Evolutionary conservation across 805 yeast genomes (phyloP).

Genomic region (Lachancea meyersii): DNA sequence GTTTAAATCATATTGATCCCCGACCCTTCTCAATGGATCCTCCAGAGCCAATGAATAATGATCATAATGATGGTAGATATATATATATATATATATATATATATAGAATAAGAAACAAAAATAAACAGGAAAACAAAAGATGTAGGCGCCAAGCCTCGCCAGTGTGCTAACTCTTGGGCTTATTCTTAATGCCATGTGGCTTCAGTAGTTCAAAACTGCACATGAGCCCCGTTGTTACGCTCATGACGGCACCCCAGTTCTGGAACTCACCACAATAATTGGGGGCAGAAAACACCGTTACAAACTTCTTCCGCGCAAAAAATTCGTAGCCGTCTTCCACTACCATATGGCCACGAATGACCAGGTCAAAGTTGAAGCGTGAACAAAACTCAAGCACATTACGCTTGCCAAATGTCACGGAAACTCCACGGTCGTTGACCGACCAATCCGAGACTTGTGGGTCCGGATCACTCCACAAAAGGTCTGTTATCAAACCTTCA

Average conservation of each 20-base stretch:
- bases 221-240: conserved; percentile 58
- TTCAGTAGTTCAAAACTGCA: conserved; percentile 68
- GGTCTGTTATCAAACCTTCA: conserved; percentile 66
- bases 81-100: no score
- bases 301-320: conserved; percentile 64
- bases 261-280: conserved; percentile 79
- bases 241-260: conserved; percentile 76
- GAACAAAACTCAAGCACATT: conserved; percentile 62
- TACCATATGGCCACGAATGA: conserved; percentile 83
- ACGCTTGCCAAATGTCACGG: conserved; percentile 66
- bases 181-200: conserved; percentile 36
- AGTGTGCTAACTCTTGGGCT: neutral
- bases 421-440: conserved; percentile 75
- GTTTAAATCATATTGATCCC: no score
- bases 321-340: conserved; percentile 87
- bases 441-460: conserved; percentile 54
- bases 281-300: conserved; percentile 76
- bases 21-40: neutral
- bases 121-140: neutral
- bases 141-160: neutral
- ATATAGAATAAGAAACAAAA: conserved; percentile 1
- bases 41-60: no score
- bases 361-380: conserved; percentile 62
- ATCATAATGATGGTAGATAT: no score
- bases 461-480: conserved; percentile 81